Base-by-base conservation (phyloP, 2,329 filamentous ascomycete genomes). In the Epichloe hybrida region DNA sequence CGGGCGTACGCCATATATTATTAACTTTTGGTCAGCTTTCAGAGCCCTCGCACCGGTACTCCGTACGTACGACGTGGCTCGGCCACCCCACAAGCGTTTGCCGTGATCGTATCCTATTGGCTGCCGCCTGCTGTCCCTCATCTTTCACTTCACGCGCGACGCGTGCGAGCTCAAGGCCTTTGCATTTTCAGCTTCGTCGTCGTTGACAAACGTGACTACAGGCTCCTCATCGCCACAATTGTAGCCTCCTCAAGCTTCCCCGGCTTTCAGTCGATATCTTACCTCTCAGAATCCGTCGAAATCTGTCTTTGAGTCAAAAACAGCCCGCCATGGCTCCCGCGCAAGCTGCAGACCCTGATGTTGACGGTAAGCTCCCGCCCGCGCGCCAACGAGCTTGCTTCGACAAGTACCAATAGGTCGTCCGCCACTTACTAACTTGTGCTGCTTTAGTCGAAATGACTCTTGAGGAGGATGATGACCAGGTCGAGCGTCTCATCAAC, bases 401-500 rank as follows among this genome's bases (percentile, higher is more conserved):
- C 17, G 17, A 23, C 13, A 38, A n/a, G 36, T 40, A 17, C 13
- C 35, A 23, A 13, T 13, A 12, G 17, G 31, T 38, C 20, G 5
- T 23, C 39, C n/a, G 27, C 6, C 13, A 42, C 15, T 21, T 37
- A 41, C 57, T 52, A 41, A 53, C 40, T 51, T 52, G 15, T 27
- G 21, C 31, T 51, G 40, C 31, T 8, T 45, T 53, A 69, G 66
- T 67, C 53, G 65, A 69, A 1, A 66, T 69, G 65, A 58, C 52
- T 45, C 76, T 81, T 54, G 83, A 89, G 52, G 85, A 87, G 49
- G 83, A 86, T 53, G 76, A 84, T 64, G 76, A 86, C 63, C 71
- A 80, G 58, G 82, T 87, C 63, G 85, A 94, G 69, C 89, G 94
- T 70, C 76, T 95, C 54, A 89, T 97, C 70, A 97, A 97, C 60